Evolutionary conservation across 805 yeast genomes (phyloP), one percentile per base, ranked within the genome.

Genomic region (Yamadazyma endophytica): DNA sequence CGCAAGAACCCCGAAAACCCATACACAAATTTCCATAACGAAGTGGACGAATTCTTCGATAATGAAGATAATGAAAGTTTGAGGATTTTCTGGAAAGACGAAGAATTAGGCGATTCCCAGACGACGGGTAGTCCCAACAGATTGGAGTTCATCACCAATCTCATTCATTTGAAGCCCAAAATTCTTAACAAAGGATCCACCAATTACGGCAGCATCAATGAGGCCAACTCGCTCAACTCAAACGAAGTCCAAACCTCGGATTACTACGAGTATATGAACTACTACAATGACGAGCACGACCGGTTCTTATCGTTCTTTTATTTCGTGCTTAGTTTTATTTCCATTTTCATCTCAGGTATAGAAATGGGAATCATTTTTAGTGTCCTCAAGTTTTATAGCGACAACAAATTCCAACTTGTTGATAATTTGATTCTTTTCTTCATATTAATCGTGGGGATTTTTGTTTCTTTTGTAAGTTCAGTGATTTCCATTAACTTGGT

Each of bases 301-400:
- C 47, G 51, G 31, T 53, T 59, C 2, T 42, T 64, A 13, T 49
- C 70, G 7, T 54, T 52, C 33, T 47, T 62, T 21, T 61, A 61
- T 46, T 35, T 41, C 9, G 26, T 28, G 2, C 57, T 63, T 38
- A 46, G 60, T 16, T 56, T 61, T 26, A 52, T 53, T 33, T 47
- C 60, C 25, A 45, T 56, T n/a, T 62, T 64, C 40, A 52, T 64
- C 15, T 52, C 64, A 5, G 66, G 68, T 6, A 52, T 64, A 13
- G 64, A 60, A 33, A 43, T 62, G 16, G 71, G 70, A 5, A 61
- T 64, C 20, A 49, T 64, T 8, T 59, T 55, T 37, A 52, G 61
- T 12, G 47, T 64, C 13, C 24, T 46, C 12, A 40, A 42, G n/a
- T 44, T 41, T 6, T 21, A 37, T 12, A 26, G 25, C 28, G 46